Evolutionary conservation across 768 basidiomycete genomes (phyloP), one percentile per base, ranked within the genome.

Genomic region (Calocybe gangraenosa): DNA sequence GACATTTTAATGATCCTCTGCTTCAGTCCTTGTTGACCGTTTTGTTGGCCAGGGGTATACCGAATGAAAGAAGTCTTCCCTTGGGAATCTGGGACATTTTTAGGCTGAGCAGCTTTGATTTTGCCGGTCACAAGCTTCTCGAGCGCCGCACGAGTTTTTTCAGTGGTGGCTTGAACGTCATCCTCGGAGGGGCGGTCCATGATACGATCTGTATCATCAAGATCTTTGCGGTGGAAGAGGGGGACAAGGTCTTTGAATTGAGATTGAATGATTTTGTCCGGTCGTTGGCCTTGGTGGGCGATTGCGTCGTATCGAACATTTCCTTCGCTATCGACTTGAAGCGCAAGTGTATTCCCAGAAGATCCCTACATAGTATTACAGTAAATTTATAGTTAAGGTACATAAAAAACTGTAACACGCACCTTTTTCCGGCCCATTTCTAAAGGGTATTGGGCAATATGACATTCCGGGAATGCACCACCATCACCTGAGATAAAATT

Each of bases 1-100:
- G 92, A 83, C 94, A 99, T 97, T 66, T 99, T 99, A 67, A 99
- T 98, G 57, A 99, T 97, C 45, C 95, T 73, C 64, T 99, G 96
- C 63, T 94, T 88, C 58, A 92, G 62, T 4, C 80, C 86, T 7
- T 61, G 66, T 20, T 75, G 70, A 5, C 80, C 81, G 53, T 75
- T 77, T 62, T 93, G 90, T 57, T 93, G 91, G 7, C 92, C 92
- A 7, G 95, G 94, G 11, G 96, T 99, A 62, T 99, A 99, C 13
- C 96, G 87, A 52, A 99, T 91, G 65, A 92, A 99, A 7, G 81
- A 73, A 0, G 92, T 84, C 65, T 88, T 88, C 5, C 86, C 87
- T 51, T 87, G 84, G 25, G 75, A 73, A 53, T 88, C 90, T 1
- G 92, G 88, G 4, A 98, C 86, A 53, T 94, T 84, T 70, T 96